Evolutionary conservation across 139 green algal genomes (phyloP).

Genomic region (Chlamydomonas incerta): DNA sequence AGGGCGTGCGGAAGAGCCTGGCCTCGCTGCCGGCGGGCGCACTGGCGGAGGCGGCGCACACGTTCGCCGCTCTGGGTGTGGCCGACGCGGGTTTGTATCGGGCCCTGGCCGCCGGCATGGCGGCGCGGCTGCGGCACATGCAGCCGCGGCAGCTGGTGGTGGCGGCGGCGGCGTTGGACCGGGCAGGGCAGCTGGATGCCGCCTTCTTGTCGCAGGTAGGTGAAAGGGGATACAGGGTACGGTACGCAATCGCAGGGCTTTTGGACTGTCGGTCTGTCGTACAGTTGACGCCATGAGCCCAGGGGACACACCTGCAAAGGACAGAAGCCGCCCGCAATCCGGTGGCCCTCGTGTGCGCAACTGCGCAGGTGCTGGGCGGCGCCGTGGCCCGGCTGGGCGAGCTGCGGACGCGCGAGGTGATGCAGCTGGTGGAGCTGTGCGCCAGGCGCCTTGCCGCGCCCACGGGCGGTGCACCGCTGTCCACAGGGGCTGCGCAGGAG

Average conservation of each 20-base stretch:
- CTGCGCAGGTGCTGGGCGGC: slow-evolving; percentile 13
- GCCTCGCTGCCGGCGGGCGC: neutral
- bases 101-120: neutral
- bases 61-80: neutral
- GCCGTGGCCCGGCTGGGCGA: neutral
- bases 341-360: no score
- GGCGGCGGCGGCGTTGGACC: slow-evolving; percentile 14
- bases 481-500: no score
- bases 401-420: neutral
- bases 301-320: neutral
- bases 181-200: neutral
- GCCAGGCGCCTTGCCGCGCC: neutral
- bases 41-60: slow-evolving; percentile 6
- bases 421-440: neutral
- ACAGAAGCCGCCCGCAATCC: no score
- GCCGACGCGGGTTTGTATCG: slow-evolving; percentile 10
- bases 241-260: neutral
- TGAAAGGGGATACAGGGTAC: neutral
- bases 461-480: no score
- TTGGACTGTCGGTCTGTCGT: no score
- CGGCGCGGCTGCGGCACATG: slow-evolving; percentile 13
- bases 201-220: neutral
- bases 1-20: slow-evolving; percentile 12
- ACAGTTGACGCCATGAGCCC: no score
- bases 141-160: neutral